Evolutionary conservation across 2,329 filamentous ascomycete genomes (phyloP).

Genomic region (Geosmithia flava): DNA sequence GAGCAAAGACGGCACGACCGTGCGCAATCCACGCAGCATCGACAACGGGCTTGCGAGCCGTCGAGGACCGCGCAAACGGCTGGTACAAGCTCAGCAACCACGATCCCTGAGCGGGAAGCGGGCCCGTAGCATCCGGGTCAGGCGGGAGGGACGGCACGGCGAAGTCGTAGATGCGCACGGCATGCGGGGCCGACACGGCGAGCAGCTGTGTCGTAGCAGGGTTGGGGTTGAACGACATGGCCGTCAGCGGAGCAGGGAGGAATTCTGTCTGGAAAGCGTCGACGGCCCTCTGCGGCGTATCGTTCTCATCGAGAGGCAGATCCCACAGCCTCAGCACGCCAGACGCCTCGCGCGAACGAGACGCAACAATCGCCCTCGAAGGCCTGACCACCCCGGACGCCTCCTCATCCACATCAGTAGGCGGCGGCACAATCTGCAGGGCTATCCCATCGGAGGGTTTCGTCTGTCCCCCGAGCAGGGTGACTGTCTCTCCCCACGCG

Average conservation of each 20-base stretch:
- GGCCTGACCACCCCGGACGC: constrained; percentile 20
- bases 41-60: constrained; percentile 45
- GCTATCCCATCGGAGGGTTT: constrained; percentile 42
- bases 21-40: constrained; percentile 50
- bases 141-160: constrained; percentile 36
- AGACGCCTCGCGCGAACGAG: constrained; percentile 46
- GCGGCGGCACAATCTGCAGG: constrained; percentile 34
- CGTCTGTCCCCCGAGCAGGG: constrained; percentile 38
- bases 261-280: constrained; percentile 50
- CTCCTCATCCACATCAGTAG: not conserved
- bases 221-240: constrained; percentile 49
- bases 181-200: constrained; percentile 39
- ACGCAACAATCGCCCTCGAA: constrained; percentile 41
- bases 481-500: constrained; percentile 49
- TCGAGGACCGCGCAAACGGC: constrained; percentile 35
- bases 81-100: constrained; percentile 53
- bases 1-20: constrained; percentile 43
- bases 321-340: constrained; percentile 48
- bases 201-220: constrained; percentile 39
- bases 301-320: constrained; percentile 31
- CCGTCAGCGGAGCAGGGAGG: constrained; percentile 38
- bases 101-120: constrained; percentile 45
- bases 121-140: constrained; percentile 36
- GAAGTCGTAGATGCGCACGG: constrained; percentile 51
- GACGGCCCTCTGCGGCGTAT: constrained; percentile 14